A percentile compares a stretch with the other conserved stretches of the same genome.
phyloP scores from a whole-genome alignment of 2,329 filamentous ascomycete genomes.

The Ascochyta clinopodiicola region DNA sequence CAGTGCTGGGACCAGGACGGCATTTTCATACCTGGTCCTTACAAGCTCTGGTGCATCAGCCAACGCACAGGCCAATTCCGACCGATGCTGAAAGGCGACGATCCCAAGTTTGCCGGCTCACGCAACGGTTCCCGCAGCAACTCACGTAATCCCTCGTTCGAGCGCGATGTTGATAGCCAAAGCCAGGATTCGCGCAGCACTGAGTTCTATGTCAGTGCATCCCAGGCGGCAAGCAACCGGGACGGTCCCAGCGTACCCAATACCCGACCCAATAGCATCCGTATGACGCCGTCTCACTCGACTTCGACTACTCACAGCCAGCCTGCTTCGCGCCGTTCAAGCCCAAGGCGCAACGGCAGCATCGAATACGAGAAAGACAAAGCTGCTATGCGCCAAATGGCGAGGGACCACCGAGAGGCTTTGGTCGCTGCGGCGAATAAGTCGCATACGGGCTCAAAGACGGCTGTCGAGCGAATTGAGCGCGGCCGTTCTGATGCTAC shows the following conservation, averaged over 20 bases:
- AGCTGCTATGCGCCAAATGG: constrained; percentile 33
- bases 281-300: constrained; percentile 27
- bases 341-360: constrained; percentile 37
- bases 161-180: constrained; percentile 24
- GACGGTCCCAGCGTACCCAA: constrained; percentile 36
- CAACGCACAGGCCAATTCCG: constrained; percentile 47
- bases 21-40: constrained; percentile 59
- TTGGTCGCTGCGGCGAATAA: constrained; percentile 17
- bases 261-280: constrained; percentile 39
- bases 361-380: constrained; percentile 41
- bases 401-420: constrained; percentile 37
- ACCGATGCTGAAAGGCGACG: constrained; percentile 49
- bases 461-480: constrained; percentile 24
- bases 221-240: constrained; percentile 31
- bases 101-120: constrained; percentile 42
- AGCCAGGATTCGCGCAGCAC: constrained; percentile 43
- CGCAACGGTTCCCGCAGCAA: constrained; percentile 26
- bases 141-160: constrained; percentile 32
- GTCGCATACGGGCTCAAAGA: constrained; percentile 14
- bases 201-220: constrained; percentile 24
- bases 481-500: constrained; percentile 22
- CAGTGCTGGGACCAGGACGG: constrained; percentile 58
- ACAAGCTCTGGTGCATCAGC: constrained; percentile 58
- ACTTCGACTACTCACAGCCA: constrained; percentile 30
- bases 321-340: constrained; percentile 33